Evolutionary conservation across 2,329 filamentous ascomycete genomes (phyloP).

Genomic region (Fusarium sp.): DNA sequence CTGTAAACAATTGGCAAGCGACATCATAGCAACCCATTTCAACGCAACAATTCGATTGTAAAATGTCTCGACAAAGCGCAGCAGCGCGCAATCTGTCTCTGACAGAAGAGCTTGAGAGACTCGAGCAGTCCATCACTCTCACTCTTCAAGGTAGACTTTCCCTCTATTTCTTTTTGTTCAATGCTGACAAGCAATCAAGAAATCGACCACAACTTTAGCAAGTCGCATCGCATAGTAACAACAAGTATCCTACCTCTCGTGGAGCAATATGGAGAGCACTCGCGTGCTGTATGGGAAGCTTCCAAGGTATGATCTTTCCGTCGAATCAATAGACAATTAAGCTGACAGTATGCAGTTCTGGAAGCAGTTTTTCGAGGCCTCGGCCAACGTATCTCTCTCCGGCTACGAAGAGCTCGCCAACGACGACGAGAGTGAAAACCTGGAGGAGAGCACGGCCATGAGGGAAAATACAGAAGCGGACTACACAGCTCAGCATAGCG

Average conservation of each 20-base stretch:
- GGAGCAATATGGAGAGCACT: slow-evolving; percentile 95
- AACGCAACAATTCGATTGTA: neutral
- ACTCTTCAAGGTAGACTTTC: slow-evolving; percentile 83
- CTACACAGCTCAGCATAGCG: slow-evolving; percentile 60
- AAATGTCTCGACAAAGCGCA: slow-evolving; percentile 66
- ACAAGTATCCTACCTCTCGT: slow-evolving; percentile 93
- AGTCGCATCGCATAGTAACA: slow-evolving; percentile 95
- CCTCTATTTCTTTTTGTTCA: neutral
- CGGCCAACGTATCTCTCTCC: slow-evolving; percentile 95
- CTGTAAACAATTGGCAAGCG: slow-evolving; percentile 16
- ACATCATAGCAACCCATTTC: slow-evolving; percentile 14
- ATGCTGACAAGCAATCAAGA: slow-evolving; percentile 67
- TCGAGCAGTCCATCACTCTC: slow-evolving; percentile 97
- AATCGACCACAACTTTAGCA: slow-evolving; percentile 98
- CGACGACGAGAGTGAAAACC: slow-evolving; percentile 70
- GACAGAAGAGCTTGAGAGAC: slow-evolving; percentile 94
- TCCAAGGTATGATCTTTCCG: slow-evolving; percentile 76
- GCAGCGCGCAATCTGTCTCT: slow-evolving; percentile 77
- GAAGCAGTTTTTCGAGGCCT: slow-evolving; percentile 99
- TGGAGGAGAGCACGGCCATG: slow-evolving; percentile 68
- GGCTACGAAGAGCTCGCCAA: slow-evolving; percentile 90
- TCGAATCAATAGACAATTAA: neutral
- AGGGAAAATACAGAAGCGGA: slow-evolving; percentile 70
- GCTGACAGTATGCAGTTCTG: slow-evolving; percentile 78
- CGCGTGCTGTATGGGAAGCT: slow-evolving; percentile 94